phyloP scores from a whole-genome alignment of 2,329 filamentous ascomycete genomes.

The Colletotrichum limetticola region DNA sequence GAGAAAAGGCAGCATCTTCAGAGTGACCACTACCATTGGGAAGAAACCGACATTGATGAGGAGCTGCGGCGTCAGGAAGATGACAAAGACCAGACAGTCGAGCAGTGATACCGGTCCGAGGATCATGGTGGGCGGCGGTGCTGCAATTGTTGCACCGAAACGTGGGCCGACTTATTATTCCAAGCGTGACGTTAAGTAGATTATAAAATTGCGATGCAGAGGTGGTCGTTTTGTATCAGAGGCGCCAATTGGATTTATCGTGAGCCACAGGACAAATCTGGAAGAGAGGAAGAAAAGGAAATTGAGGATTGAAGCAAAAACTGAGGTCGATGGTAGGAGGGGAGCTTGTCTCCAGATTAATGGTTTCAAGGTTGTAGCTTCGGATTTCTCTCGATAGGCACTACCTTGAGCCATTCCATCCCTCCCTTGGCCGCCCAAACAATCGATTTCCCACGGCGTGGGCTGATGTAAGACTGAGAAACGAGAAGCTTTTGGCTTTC shows the following conservation, averaged over 20 bases:
- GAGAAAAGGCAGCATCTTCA: conserved; percentile 76
- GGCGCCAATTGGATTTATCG: conserved; percentile 8
- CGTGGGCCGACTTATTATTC: background rate
- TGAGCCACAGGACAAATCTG: background rate
- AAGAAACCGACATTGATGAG: conserved; percentile 74
- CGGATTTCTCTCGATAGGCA: background rate
- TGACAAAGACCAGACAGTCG: conserved; percentile 79
- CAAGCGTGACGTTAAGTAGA: background rate
- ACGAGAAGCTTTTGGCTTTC: background rate
- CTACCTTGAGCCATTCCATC: background rate
- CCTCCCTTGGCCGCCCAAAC: conserved; percentile 23
- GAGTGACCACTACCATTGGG: conserved; percentile 64
- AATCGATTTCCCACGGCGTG: background rate
- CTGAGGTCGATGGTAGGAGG: background rate
- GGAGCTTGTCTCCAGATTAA: no score
- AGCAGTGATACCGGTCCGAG: conserved; percentile 78
- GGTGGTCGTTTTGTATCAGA: background rate
- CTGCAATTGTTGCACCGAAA: background rate
- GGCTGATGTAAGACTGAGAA: conserved; percentile 7
- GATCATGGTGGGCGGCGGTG: conserved; percentile 66
- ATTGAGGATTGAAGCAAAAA: background rate
- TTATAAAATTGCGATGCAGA: background rate
- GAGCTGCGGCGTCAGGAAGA: conserved; percentile 78
- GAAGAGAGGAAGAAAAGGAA: background rate
- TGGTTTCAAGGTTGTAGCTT: background rate